These are phyloP conservation scores for Fusarium sp. DNA, from an alignment of 2,329 filamentous ascomycete species.

Conservation along the genomic window DNA sequence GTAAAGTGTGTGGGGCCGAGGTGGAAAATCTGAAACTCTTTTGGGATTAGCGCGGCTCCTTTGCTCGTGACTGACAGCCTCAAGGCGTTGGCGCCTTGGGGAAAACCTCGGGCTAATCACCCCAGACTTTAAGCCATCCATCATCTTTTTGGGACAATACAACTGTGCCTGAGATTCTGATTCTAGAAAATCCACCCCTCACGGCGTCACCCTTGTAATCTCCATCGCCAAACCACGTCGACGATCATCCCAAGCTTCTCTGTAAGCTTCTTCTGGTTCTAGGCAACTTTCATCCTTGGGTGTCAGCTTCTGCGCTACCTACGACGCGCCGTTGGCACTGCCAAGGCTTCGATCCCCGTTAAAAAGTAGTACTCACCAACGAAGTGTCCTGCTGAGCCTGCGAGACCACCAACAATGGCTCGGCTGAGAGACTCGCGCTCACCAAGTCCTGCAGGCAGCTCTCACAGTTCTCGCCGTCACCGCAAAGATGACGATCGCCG, in stretches of 20 bases:
- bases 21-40: constrained; percentile 21
- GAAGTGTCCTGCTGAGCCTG: constrained; percentile 53
- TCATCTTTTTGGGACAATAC: constrained; percentile 15
- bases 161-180: constrained; percentile 21
- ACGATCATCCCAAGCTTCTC: constrained; percentile 3
- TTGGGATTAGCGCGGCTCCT: constrained; percentile 33
- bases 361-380: constrained; percentile 53
- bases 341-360: constrained; percentile 33
- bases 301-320: constrained; percentile 15
- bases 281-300: background rate
- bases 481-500: constrained; percentile 68
- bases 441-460: constrained; percentile 93
- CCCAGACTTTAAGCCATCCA: constrained; percentile 27
- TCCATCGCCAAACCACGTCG: constrained; percentile 9
- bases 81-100: constrained; percentile 2
- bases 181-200: constrained; percentile 6
- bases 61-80: constrained; percentile 1
- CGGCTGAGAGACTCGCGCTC: constrained; percentile 76
- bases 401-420: constrained; percentile 61
- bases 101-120: constrained; percentile 27
- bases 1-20: constrained; percentile 17
- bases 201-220: constrained; percentile 21
- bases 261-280: background rate
- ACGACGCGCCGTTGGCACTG: constrained; percentile 30
- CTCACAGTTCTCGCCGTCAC: constrained; percentile 73